Evolutionary conservation across 805 yeast species (phyloP), one percentile per base, ranked within the genome.

Genomic region (Nakazawaea anatomiae): DNA sequence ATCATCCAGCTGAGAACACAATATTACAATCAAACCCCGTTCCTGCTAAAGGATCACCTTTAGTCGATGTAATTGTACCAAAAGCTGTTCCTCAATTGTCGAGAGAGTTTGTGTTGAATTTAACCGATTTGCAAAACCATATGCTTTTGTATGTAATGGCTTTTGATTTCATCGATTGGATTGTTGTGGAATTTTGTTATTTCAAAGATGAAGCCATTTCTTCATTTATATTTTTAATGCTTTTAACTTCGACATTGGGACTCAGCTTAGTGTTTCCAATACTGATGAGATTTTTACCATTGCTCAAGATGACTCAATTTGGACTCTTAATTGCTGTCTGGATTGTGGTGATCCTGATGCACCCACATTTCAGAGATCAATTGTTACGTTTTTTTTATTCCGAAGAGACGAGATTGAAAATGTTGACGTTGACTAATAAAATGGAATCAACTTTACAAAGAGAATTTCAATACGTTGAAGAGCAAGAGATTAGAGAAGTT

Each of bases 81-180:
- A 79, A 78, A 54, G 94, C 95, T 0, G 87, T 83, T 6, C 86
- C 91, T 4, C 89, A 89, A 63, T 72, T 87, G 46, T 83, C 91
- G 34, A 73, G 87, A 50, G 96, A 89, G 62, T 89, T 89, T 61
- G 66, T 85, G 25, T 62, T 89, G 51, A 89, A 89, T 62, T 70
- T 87, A 58, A 87, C 95, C 1, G 96, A 89, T 68, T 70, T 89
- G 52, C 96, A 89, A 61, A 89, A 89, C 62, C 85, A 82, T 60
- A 83, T 87, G 88, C 61, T 83, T 32, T 60, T 82, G 11, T 88
- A 84, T 62, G 82, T 85, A 8, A 63, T 69, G 10, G 66, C 72
- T 0, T 89, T 83, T 74, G 92, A 89, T 65, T 72, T 73, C 27
- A 47, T 80, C 4, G 69, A 74, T 25, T 66, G 71, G 57, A 51